Evolutionary conservation across 371 early-diverging fungal genomes (phyloP), one percentile per base, ranked within the genome.

Genomic region (Lichtheimia ramosa): DNA sequence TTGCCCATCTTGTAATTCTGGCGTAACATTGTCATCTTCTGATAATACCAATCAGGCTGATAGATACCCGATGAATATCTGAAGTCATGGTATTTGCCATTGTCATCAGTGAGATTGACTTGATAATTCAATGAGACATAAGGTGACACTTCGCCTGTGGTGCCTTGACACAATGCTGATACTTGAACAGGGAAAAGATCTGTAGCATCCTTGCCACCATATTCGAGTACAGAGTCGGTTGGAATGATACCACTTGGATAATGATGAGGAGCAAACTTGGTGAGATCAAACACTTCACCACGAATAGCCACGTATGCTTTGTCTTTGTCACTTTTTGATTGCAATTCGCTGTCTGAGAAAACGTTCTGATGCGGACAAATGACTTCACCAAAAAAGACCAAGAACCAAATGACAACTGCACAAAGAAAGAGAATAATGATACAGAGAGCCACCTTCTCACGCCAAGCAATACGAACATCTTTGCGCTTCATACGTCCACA

Each of bases 391-490:
- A 96, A 83, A 52, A 92, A 89, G 12, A 93, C 87, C 62, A 98
- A 90, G 73, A 92, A 94, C 82, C 96, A 94, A 40, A 97, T 83
- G 50, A 95, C 85, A 61, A 88, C 72, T 4, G 82, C 83, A 62
- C 91, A 93, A 74, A 93, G 67, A 28, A 93, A 69, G 39, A 91
- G 73, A 58, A 98, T 95, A 52, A 98, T 64, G 61, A 92, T 73
- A 70, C 95, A 96, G 13, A 98, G 82, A 1, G 96, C 89, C 4
- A 97, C 85, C 76, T 98, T 96, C 74, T 98, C 98, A 54, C 97
- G 87, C 98, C 98, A 98, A 0, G 98, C 96, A 69, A 94, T 84
- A 27, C 90, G 90, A 27, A 93, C 84, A 69, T 97, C 96, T 48
- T 79, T 81, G 21, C 86, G 86, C 62, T 86, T 86, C 88, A 94